phyloP scores from a whole-genome alignment of 495 filamentous ascomycete genomes.

The Penicillium pulvis region DNA sequence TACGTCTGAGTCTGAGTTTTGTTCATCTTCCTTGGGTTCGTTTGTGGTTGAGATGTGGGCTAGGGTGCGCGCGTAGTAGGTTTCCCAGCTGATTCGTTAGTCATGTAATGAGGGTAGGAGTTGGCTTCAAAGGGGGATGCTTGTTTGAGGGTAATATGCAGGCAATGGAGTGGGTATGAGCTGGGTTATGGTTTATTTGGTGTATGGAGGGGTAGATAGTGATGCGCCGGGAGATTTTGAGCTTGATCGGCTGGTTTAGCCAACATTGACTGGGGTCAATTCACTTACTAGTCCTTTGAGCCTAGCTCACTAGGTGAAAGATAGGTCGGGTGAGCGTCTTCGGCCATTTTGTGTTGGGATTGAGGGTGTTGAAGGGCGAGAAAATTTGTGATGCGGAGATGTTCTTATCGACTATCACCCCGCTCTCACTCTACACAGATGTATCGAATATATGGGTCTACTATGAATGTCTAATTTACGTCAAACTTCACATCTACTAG shows the following conservation, averaged over 20 bases:
- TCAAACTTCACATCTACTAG: not conserved
- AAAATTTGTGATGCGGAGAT: slow-evolving; percentile 21
- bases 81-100: slow-evolving; percentile 40
- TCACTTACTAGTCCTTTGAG: slow-evolving; percentile 56
- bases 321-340: slow-evolving; percentile 40
- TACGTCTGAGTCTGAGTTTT: slow-evolving; percentile 17
- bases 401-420: slow-evolving; percentile 9
- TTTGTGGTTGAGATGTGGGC: slow-evolving; percentile 35
- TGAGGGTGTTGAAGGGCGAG: slow-evolving; percentile 11
- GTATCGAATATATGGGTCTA: not conserved
- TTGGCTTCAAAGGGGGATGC: not conserved
- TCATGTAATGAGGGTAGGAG: not conserved
- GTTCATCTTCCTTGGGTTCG: slow-evolving; percentile 6
- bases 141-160: too few species aligned
- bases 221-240: not conserved
- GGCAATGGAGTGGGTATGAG: not conserved
- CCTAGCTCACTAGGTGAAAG: slow-evolving; percentile 55
- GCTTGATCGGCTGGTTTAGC: not conserved
- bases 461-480: not conserved
- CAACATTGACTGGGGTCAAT: not conserved
- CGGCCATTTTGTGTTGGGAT: slow-evolving; percentile 23
- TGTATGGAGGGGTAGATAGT: slow-evolving; percentile 18
- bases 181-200: not conserved
- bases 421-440: slow-evolving; percentile 15
- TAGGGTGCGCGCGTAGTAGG: slow-evolving; percentile 47